Evolutionary conservation across 257 asterid species (phyloP), one percentile per base, ranked within the genome.

Genomic region (Ajuga chamaepitys): DNA sequence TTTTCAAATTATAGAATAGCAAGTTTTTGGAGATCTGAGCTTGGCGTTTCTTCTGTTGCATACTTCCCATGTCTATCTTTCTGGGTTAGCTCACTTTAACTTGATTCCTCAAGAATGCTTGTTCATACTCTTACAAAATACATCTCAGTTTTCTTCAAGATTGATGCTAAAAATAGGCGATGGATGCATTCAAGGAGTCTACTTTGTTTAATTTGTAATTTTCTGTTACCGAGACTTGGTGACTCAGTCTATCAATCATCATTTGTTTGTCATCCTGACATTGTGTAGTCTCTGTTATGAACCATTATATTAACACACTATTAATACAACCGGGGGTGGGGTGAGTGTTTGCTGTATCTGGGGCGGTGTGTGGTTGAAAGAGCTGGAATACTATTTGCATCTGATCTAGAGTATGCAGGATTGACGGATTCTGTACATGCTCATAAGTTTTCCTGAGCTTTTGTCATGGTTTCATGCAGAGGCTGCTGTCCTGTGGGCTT

Each of bases 381-480:
- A 41, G 65, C 59, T 62, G 48, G 53, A 37, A 13, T 38, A 17
- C 45, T 21, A 22, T 32, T 64, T 45, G 20, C 30, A 52, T 28
- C 20, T 56, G 25, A 34, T 14, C 44, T 51, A 50, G 32, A 21
- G 17, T 4, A 38, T 28, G 53, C 59, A 38, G 41, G 46, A 13
- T 20, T 8, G 10, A 53, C 52, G 30, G 17, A 50, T 57, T 50
- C 22, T 21, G 22, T 24, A 40, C 20, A 18, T 63, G 52, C 9
- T 56, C 22, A 18, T 66, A 48, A 13, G 13, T 41, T 67, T 67
- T 51, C 50, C 35, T 66, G 56, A 42, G 17, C 12, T 68, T 71
- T 56, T 67, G 16, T 9, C 64, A 76, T 75, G 59, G 40, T 55
- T 59, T 46, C 24, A 5, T 66, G 74, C 80, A 71, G 84, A 47